phyloP scores from a whole-genome alignment of 2,329 filamentous ascomycete genomes.

The Leptographium procerum region DNA sequence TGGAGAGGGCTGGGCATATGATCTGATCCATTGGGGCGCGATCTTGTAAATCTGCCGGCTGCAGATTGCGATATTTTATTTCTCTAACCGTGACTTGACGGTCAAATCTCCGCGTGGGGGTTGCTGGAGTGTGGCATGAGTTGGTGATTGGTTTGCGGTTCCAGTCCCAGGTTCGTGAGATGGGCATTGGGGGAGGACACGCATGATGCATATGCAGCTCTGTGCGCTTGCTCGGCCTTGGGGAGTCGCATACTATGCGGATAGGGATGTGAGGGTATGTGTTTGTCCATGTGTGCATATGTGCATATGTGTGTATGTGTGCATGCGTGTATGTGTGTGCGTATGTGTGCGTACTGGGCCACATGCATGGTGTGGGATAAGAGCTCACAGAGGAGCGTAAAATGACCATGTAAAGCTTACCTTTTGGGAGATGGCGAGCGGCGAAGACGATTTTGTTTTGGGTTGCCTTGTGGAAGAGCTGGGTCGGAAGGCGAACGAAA shows the following conservation, averaged over 20 bases:
- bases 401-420: constrained; percentile 25
- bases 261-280: not conserved
- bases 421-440: constrained; percentile 36
- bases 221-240: not conserved
- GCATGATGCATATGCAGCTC: not conserved
- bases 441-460: constrained; percentile 31
- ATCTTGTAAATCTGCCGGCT: too few species aligned
- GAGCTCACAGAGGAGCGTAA: not conserved
- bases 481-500: constrained; percentile 34
- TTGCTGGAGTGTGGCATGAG: not conserved
- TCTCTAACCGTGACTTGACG: too few species aligned
- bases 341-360: not conserved
- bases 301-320: not conserved
- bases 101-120: too few species aligned
- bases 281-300: not conserved
- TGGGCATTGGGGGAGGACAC: not conserved
- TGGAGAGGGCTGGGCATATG: not conserved
- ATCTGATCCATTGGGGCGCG: too few species aligned
- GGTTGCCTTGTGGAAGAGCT: constrained; percentile 34
- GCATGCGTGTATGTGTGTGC: not conserved
- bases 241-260: not conserved
- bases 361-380: not conserved
- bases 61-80: too few species aligned
- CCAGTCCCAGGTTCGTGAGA: not conserved
- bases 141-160: not conserved